Evolutionary conservation across 192 early-diverging fungal species (phyloP).

Genomic region (Coemansia sp.): DNA sequence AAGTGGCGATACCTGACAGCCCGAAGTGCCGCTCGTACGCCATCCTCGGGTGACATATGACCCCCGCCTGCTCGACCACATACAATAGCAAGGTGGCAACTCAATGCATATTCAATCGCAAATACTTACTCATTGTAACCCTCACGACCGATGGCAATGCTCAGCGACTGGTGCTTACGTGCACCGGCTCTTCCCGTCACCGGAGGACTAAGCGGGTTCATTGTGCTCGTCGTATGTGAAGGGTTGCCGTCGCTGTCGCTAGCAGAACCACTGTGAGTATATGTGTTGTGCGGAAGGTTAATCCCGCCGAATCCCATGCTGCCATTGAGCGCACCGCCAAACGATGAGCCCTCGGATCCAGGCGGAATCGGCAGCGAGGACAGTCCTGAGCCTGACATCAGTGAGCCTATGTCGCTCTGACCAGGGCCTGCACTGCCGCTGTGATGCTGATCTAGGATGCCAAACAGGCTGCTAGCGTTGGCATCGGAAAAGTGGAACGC

Average conservation of each 20-base stretch:
- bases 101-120: neutral
- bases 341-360: slow-evolving; percentile 23
- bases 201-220: slow-evolving; percentile 27
- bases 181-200: slow-evolving; percentile 12
- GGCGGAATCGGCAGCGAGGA: slow-evolving; percentile 38
- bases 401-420: slow-evolving; percentile 6
- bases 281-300: slow-evolving; percentile 8
- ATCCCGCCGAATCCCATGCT: slow-evolving; percentile 22
- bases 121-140: slow-evolving; percentile 45
- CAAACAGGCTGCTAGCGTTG: slow-evolving; percentile 31
- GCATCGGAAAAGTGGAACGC: slow-evolving; percentile 19
- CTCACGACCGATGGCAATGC: slow-evolving; percentile 36
- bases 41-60: slow-evolving; percentile 20
- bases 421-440: slow-evolving; percentile 4
- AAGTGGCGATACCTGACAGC: slow-evolving; percentile 26
- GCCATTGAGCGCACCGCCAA: slow-evolving; percentile 16
- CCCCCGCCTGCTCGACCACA: neutral
- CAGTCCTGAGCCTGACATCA: slow-evolving; percentile 10
- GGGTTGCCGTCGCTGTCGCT: slow-evolving; percentile 2
- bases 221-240: neutral
- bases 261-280: neutral
- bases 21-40: slow-evolving; percentile 14
- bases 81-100: neutral
- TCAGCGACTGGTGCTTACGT: slow-evolving; percentile 49
- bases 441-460: slow-evolving; percentile 44